Evolutionary conservation across 495 filamentous ascomycete genomes (phyloP), one percentile per base, ranked within the genome.

Genomic region (Aspergillus baeticus): DNA sequence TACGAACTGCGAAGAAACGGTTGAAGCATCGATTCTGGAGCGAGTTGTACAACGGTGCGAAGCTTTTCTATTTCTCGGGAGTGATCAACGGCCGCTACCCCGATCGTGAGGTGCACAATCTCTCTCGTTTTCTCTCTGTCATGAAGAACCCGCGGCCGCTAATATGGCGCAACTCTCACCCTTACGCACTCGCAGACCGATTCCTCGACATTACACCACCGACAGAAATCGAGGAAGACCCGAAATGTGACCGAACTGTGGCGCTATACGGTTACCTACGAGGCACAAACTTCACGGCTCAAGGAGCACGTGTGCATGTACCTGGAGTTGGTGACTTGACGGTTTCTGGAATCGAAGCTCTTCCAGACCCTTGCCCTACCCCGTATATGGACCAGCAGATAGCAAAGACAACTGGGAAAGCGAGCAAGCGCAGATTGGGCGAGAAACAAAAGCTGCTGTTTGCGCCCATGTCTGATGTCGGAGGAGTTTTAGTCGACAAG

Each of bases 91-190:
- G 94, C 34, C 82, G 94, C 52, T 98, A 98, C 72, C 94, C 94
- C 20, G 94, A 98, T 66, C 86, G 94, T 47, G 95, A 98, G 73
- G 85, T 98, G 18, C 90, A 97, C 75, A 98, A 98, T 59, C 72
- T 98, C 5, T 93, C 89, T 13, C 82, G 95, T 42, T 98, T 98
- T 69, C 79, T 98, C 61, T 92, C 88, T 3, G 91, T 98, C 62
- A 98, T 98, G 95, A 98, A 98, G 78, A 97, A 96, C 69, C 95
- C 94, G 26, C 84, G 94, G 43, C 94, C 94, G 5, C 75, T 98
- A 6, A 78, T 97, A n/a, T 98, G 94, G 94, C 84, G 95, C 47
- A 97, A 98, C 63, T 86, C 89, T 1, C 94, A 98, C 74, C 92
- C 92, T 20, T 98, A 98, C 69, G 84, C 89, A 49, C 73, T 98